Evolutionary conservation across 805 yeast genomes (phyloP).

Genomic region (Wickerhamomyces hampshirensis): DNA sequence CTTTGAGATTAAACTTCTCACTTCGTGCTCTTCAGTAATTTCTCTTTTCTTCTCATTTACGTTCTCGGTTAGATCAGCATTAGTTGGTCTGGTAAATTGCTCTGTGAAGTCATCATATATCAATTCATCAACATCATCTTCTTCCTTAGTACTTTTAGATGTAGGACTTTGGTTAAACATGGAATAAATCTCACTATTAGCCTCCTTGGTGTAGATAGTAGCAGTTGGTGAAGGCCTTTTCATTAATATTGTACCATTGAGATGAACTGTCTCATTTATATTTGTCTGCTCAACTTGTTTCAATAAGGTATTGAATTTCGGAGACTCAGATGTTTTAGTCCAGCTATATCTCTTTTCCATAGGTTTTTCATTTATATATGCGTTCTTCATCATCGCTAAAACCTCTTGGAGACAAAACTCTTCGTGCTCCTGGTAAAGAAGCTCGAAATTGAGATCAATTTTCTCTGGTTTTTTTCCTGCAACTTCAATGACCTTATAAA

Average conservation of each 20-base stretch:
- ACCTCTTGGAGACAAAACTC: slow-evolving; percentile 66
- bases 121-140: slow-evolving; percentile 17
- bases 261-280: slow-evolving; percentile 20
- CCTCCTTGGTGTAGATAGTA: slow-evolving; percentile 70
- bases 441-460: slow-evolving; percentile 53
- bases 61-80: slow-evolving; percentile 33
- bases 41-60: slow-evolving; percentile 4
- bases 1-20: slow-evolving; percentile 3
- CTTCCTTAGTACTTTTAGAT: slow-evolving; percentile 18
- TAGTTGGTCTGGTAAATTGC: slow-evolving; percentile 27
- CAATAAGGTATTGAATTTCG: slow-evolving; percentile 9
- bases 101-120: slow-evolving; percentile 30
- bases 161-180: slow-evolving; percentile 68
- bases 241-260: slow-evolving; percentile 11
- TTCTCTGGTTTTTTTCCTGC: slow-evolving; percentile 60
- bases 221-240: slow-evolving; percentile 66
- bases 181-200: slow-evolving; percentile 64
- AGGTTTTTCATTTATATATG: slow-evolving; percentile 4
- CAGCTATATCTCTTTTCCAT: not conserved
- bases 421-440: slow-evolving; percentile 41
- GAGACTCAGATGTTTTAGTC: slow-evolving; percentile 3
- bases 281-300: slow-evolving; percentile 3
- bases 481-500: slow-evolving; percentile 44
- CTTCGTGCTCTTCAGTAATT: slow-evolving; percentile 2
- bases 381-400: slow-evolving; percentile 37